Percentiles rank a stretch among this genome's conserved stretches.
Conservation (phyloP, 805 yeast genomes). For the Torulaspora maleeae region DNA sequence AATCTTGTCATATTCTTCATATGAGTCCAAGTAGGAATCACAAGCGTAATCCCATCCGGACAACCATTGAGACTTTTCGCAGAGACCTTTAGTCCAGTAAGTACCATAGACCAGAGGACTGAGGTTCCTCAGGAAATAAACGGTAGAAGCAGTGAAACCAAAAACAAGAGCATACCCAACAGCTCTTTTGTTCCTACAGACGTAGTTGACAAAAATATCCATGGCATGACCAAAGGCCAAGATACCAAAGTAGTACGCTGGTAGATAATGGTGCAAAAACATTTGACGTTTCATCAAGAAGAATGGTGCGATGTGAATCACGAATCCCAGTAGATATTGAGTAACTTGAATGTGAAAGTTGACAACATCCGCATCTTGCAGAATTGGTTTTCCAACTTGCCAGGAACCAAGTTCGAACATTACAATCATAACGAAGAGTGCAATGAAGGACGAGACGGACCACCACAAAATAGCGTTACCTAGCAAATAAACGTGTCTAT, state of each 20-base stretch:
- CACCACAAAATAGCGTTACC: conserved; percentile 85
- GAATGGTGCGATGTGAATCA: conserved; percentile 66
- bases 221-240: conserved; percentile 68
- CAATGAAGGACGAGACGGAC: conserved; percentile 53
- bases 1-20: conserved; percentile 27
- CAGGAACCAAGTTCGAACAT: conserved; percentile 49
- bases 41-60: conserved; percentile 89
- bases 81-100: conserved; percentile 69
- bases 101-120: conserved; percentile 74
- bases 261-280: conserved; percentile 90
- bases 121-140: conserved; percentile 54
- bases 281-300: conserved; percentile 88
- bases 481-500: conserved; percentile 59
- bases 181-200: conserved; percentile 40
- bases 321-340: conserved; percentile 66
- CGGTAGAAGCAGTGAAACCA: conserved; percentile 46
- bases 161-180: conserved; percentile 45
- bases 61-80: conserved; percentile 57
- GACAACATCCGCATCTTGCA: conserved; percentile 49
- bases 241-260: conserved; percentile 84
- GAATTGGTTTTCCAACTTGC: conserved; percentile 56
- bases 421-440: conserved; percentile 46
- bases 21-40: conserved; percentile 42
- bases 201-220: conserved; percentile 47
- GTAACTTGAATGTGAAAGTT: conserved; percentile 62